Evolutionary conservation across 805 yeast genomes (phyloP).

Genomic region (Suhomyces sp.): DNA sequence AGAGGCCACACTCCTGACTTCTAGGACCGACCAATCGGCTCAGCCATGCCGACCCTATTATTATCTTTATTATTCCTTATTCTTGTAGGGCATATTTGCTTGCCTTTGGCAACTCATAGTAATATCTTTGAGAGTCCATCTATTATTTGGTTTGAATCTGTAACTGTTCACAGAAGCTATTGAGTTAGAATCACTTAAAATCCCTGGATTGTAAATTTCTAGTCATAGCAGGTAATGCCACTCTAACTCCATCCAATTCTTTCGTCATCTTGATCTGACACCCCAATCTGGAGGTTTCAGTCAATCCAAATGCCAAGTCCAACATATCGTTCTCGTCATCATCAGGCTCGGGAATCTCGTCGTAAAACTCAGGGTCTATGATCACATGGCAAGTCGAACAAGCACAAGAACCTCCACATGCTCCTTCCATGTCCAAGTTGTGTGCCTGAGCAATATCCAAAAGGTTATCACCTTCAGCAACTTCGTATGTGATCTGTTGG

Average conservation of each 20-base stretch:
- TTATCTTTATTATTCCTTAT: no score
- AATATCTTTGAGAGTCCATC: no score
- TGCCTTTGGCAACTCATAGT: no score
- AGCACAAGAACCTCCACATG: constrained; percentile 99
- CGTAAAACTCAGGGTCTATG: constrained; percentile 93
- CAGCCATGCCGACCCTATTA: no score
- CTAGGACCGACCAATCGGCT: no score
- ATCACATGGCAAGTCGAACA: constrained; percentile 97
- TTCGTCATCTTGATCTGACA: constrained; percentile 90
- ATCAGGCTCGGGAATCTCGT: constrained; percentile 87
- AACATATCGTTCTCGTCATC: constrained; percentile 99
- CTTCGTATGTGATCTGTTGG: constrained; percentile 75
- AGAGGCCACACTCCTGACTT: no score
- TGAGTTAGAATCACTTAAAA: constrained; percentile 35
- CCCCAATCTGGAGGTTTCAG: constrained; percentile 94
- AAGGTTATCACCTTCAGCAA: constrained; percentile 86
- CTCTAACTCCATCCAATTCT: constrained; percentile 88
- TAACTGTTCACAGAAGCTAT: no score
- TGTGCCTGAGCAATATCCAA: constrained; percentile 94
- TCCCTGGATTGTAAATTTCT: constrained; percentile 84
- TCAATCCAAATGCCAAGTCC: constrained; percentile 94
- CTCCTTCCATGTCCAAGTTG: constrained; percentile 94
- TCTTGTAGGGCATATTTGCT: no score
- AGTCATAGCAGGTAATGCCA: constrained; percentile 97
- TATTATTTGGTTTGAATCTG: no score